phyloP scores from a whole-genome alignment of 2,329 filamentous ascomycete species.

The Aspergillus sp. region DNA sequence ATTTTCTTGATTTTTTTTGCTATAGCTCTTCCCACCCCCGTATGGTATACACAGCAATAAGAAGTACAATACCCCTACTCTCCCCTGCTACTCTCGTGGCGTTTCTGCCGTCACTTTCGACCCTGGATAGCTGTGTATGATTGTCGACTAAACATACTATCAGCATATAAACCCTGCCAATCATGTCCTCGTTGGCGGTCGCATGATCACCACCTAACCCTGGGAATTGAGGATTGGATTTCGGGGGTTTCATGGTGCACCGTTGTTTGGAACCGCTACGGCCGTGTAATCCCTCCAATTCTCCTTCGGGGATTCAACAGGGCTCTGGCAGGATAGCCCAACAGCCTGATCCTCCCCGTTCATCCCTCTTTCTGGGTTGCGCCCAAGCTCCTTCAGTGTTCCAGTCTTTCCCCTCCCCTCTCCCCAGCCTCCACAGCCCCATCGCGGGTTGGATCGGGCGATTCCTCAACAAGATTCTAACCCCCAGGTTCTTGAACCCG shows the following conservation, averaged over 20 bases:
- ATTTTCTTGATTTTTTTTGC: too few relatives aligned
- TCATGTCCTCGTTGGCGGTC: background rate
- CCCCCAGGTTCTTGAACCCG: background rate
- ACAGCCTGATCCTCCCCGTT: background rate
- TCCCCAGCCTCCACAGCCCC: background rate
- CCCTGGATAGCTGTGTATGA: too few relatives aligned
- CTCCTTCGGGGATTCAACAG: background rate
- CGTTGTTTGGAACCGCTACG: background rate
- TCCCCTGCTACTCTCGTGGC: too few relatives aligned
- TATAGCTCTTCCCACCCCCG: too few relatives aligned
- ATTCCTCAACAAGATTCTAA: background rate
- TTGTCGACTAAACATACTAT: background rate
- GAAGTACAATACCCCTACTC: too few relatives aligned
- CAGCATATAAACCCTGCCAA: background rate
- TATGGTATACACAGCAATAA: background rate
- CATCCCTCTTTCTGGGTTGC: background rate
- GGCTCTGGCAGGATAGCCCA: background rate
- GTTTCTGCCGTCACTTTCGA: too few relatives aligned
- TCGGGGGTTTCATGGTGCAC: background rate
- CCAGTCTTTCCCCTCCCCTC: background rate
- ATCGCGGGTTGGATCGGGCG: background rate
- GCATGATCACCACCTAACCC: background rate
- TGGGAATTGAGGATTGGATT: background rate
- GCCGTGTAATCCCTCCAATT: conserved; percentile 6
- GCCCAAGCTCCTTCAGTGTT: conserved; percentile 7